A percentile compares a stretch with the other conserved stretches of the same genome.
These are phyloP conservation scores for Lactarius pseudohatsudake DNA, from an alignment of 768 basidiomycete genomes.

Conservation along the genomic window DNA sequence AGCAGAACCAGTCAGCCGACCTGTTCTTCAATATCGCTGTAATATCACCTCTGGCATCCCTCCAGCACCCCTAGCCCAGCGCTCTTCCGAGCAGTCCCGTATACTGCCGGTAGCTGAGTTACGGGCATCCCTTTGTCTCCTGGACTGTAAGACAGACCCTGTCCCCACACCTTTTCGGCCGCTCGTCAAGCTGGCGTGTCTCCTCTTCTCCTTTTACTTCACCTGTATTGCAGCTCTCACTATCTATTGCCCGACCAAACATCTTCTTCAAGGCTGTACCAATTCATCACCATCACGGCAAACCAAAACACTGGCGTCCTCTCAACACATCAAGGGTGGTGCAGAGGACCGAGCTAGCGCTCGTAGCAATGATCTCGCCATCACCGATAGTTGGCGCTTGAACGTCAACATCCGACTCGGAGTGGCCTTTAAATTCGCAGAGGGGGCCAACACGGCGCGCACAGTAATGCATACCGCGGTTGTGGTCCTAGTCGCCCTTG, in stretches of 20 bases:
- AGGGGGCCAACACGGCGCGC: constrained; percentile 16
- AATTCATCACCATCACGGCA: constrained; percentile 13
- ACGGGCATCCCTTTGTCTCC: not conserved
- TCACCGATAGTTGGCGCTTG: constrained; percentile 12
- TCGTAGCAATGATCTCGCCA: not conserved
- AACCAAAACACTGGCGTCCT: constrained; percentile 16
- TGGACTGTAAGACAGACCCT: not conserved
- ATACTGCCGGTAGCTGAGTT: not conserved
- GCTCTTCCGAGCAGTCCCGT: not conserved
- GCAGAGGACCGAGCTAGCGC: constrained; percentile 16
- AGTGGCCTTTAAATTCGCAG: constrained; percentile 13
- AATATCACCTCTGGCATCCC: not conserved
- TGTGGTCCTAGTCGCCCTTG: constrained; percentile 13
- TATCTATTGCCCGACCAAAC: constrained; percentile 19
- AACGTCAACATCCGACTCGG: constrained; percentile 25
- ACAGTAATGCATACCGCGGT: not conserved
- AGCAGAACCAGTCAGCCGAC: not conserved
- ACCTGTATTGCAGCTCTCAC: constrained; percentile 23
- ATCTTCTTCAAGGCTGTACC: constrained; percentile 3
- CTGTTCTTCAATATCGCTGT: not conserved
- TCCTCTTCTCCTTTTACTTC: constrained; percentile 22
- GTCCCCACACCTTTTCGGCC: not conserved
- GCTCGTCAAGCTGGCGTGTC: constrained; percentile 27
- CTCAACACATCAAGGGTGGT: constrained; percentile 5
- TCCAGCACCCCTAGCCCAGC: not conserved